Conservation (phyloP, 352 stramenopile species). For the Globisporangium uncinulatum region DNA sequence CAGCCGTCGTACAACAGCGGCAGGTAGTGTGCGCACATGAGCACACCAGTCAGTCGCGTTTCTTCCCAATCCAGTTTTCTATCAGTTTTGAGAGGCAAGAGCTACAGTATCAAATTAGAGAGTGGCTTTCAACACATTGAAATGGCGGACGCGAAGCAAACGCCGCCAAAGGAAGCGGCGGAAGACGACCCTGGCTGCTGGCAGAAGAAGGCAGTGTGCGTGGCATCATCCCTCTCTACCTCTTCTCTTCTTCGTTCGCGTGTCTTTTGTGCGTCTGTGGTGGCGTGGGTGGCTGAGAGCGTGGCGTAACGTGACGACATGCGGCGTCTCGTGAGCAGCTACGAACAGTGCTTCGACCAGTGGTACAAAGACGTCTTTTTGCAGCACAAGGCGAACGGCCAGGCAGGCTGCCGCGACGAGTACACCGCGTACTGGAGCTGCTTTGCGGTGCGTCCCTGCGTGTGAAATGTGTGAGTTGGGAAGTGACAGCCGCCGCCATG, state of each 20-base stretch:
- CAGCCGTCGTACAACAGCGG: conserved; percentile 11
- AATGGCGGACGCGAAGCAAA: conserved; percentile 3
- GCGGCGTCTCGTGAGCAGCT: conserved; percentile 17
- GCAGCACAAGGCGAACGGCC: conserved; percentile 64
- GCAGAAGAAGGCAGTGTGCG: conserved; percentile 62
- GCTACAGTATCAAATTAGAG: conserved; percentile 13
- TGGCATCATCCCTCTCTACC: too few relatives aligned
- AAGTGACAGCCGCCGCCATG: too few relatives aligned
- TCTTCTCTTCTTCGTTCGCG: not conserved
- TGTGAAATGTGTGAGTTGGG: not conserved
- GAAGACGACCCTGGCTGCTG: conserved; percentile 51
- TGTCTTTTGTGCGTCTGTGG: not conserved
- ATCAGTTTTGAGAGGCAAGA: too few relatives aligned
- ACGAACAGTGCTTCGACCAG: conserved; percentile 85
- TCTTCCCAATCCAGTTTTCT: too few relatives aligned
- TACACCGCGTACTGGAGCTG: conserved; percentile 76
- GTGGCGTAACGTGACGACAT: not conserved
- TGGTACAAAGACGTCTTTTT: conserved; percentile 86
- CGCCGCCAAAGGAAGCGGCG: not conserved
- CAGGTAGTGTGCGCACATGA: conserved; percentile 5
- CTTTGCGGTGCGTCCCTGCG: conserved; percentile 38
- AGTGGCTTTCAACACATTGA: not conserved
- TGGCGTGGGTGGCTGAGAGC: too few relatives aligned
- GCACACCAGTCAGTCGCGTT: too few relatives aligned
- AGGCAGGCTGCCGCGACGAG: conserved; percentile 72